These are phyloP conservation scores for Fusarium sp. DNA, from an alignment of 2,329 filamentous ascomycete genomes.

Conservation along the genomic window DNA sequence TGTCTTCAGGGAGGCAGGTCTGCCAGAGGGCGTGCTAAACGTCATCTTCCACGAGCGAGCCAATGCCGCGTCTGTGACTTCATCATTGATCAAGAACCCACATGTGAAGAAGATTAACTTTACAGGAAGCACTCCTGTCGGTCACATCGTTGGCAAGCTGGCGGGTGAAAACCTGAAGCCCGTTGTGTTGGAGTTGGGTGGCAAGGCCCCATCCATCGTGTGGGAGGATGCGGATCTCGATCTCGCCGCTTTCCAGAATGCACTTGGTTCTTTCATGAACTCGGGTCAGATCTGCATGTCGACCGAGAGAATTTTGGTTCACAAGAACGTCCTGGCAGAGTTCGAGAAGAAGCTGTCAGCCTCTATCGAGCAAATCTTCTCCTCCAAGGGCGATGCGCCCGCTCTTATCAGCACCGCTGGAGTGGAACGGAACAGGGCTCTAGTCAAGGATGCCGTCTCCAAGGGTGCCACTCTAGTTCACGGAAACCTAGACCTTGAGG, in stretches of 20 bases:
- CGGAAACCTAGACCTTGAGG: conserved; percentile 51
- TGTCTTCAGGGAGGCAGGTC: conserved; percentile 78
- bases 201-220: conserved; percentile 83
- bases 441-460: conserved; percentile 74
- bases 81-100: conserved; percentile 74
- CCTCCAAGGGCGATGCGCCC: conserved; percentile 71
- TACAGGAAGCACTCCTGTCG: conserved; percentile 81
- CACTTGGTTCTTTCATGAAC: conserved; percentile 78
- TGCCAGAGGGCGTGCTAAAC: conserved; percentile 81
- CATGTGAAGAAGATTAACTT: conserved; percentile 86
- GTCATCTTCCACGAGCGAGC: conserved; percentile 74
- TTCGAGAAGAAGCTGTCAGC: conserved; percentile 60
- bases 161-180: conserved; percentile 84
- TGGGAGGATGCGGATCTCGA: conserved; percentile 84
- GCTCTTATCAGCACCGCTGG: conserved; percentile 78
- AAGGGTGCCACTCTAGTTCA: conserved; percentile 71
- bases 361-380: conserved; percentile 57
- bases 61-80: conserved; percentile 76
- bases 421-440: conserved; percentile 72
- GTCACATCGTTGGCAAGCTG: conserved; percentile 76
- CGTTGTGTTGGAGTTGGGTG: conserved; percentile 83
- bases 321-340: conserved; percentile 58
- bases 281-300: conserved; percentile 88
- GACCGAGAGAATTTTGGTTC: conserved; percentile 78
- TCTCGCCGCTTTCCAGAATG: conserved; percentile 75